A percentile compares a stretch with the other conserved stretches of the same genome.
These are phyloP conservation scores for Candida multigemmis DNA, from an alignment of 805 yeast genomes.

Conservation along the genomic window DNA sequence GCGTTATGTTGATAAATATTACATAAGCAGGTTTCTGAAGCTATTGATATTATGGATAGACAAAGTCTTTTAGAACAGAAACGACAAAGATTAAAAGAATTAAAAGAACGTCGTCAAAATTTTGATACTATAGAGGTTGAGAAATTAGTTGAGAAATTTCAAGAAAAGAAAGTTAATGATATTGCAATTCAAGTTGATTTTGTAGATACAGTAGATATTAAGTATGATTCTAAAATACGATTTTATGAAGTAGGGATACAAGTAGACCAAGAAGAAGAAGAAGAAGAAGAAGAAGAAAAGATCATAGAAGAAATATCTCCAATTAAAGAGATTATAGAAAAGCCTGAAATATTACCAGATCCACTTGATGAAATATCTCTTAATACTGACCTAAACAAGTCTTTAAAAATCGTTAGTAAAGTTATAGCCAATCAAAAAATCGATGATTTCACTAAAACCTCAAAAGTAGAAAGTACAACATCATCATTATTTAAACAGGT, in stretches of 20 bases:
- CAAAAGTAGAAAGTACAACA: too few relatives aligned
- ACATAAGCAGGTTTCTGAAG: conserved; percentile 1
- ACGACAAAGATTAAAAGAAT: conserved; percentile 22
- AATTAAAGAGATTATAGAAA: too few relatives aligned
- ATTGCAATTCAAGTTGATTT: conserved; percentile 1
- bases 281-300: conserved; percentile 1
- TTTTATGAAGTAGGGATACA: conserved; percentile 1
- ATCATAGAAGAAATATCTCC: conserved; percentile 1
- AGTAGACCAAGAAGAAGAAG: conserved; percentile 1
- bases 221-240: not conserved
- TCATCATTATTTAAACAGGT: too few relatives aligned
- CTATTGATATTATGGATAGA: conserved; percentile 17
- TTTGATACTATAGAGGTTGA: not conserved
- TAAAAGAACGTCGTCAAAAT: conserved; percentile 2
- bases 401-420: too few relatives aligned
- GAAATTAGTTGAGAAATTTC: not conserved
- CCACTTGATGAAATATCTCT: conserved; percentile 10
- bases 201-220: not conserved
- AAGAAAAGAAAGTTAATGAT: too few relatives aligned
- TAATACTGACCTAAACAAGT: conserved; percentile 11
- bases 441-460: too few relatives aligned
- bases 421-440: too few relatives aligned
- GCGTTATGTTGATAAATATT: not conserved
- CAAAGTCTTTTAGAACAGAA: conserved; percentile 31
- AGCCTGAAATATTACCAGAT: too few relatives aligned